Evolutionary conservation across 257 asterid species (phyloP), one percentile per base, ranked within the genome.

Genomic region (Agastache rugosa): DNA sequence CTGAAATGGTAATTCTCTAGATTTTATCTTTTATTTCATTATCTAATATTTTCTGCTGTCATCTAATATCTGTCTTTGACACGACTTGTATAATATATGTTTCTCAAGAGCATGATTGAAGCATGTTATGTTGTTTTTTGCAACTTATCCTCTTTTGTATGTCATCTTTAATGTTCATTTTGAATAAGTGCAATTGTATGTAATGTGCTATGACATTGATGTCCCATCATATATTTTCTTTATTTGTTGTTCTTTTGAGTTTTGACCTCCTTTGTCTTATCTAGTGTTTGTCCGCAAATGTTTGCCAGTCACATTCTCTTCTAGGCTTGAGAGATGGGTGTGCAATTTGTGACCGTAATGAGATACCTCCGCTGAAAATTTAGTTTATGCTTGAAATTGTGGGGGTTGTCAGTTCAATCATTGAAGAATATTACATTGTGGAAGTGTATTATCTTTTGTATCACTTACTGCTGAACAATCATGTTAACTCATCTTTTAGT

Each of bases 1-100:
- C 97, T 73, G 99, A 90, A 82, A 90, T 92, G 98, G 99, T 92
- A 84, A 74, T 47, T 65, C 59, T 71, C 35, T 69, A 45, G 61
- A 71, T 25, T 25, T 74, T 74, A 41, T 59, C 8, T 61, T 2
- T 50, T 47, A 14, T 62, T 47, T 51, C 31, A 14, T 72, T 11
- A 19, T 65, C 14, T 22, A 19, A 34, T 56, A 39, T 1, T 22
- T 78, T 56, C 50, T 66, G 53, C 22, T 71, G 37, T 20, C 10
- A 20, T 65, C 74, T n/a, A 69, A 17, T 63, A 19, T 45, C 20
- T 16, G 37, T 60, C 45, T 19, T 68, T 50, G 39, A 12, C 35
- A 1, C 27, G 5, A 19, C 29, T 31, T 59, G 37, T 54, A 15
- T 15, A 14, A 27, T 66, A 47, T 50, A 39, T 48, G 72, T 45